phyloP scores from a whole-genome alignment of 768 basidiomycete species.

The Collybia sp. region DNA sequence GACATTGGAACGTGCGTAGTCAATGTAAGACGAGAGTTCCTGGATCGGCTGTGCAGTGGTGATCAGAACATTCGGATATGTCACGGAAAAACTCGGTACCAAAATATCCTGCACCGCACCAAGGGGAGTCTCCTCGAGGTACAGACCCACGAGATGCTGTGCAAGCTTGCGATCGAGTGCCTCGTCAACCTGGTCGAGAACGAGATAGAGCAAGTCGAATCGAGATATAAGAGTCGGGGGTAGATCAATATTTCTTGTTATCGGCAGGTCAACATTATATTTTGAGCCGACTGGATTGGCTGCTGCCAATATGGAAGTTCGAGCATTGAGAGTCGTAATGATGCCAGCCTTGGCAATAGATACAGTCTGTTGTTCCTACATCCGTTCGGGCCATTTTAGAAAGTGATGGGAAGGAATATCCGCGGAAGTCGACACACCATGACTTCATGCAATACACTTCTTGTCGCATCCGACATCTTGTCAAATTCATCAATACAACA shows the following conservation, averaged over 20 bases:
- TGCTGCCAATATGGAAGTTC: slow-evolving; percentile 97
- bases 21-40: slow-evolving; percentile 91
- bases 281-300: slow-evolving; percentile 97
- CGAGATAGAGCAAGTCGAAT: slow-evolving; percentile 94
- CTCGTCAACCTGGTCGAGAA: slow-evolving; percentile 94
- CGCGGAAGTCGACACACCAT: slow-evolving; percentile 74
- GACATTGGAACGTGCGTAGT: slow-evolving; percentile 83
- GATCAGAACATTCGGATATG: background rate
- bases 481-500: slow-evolving; percentile 99
- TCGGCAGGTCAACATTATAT: slow-evolving; percentile 88
- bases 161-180: slow-evolving; percentile 80
- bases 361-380: slow-evolving; percentile 97
- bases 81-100: slow-evolving; percentile 44
- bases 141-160: slow-evolving; percentile 88
- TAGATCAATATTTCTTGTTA: slow-evolving; percentile 94
- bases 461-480: slow-evolving; percentile 97
- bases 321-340: slow-evolving; percentile 95
- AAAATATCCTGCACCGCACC: slow-evolving; percentile 66
- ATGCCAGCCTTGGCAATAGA: slow-evolving; percentile 99
- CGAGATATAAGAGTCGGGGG: slow-evolving; percentile 97
- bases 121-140: slow-evolving; percentile 85
- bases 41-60: slow-evolving; percentile 91
- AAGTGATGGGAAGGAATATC: background rate
- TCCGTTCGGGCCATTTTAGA: background rate
- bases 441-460: slow-evolving; percentile 97